Percentiles rank a stretch among this genome's conserved stretches.
phyloP scores from a whole-genome alignment of 2,329 filamentous ascomycete species.

The Talaromyces sp. region DNA sequence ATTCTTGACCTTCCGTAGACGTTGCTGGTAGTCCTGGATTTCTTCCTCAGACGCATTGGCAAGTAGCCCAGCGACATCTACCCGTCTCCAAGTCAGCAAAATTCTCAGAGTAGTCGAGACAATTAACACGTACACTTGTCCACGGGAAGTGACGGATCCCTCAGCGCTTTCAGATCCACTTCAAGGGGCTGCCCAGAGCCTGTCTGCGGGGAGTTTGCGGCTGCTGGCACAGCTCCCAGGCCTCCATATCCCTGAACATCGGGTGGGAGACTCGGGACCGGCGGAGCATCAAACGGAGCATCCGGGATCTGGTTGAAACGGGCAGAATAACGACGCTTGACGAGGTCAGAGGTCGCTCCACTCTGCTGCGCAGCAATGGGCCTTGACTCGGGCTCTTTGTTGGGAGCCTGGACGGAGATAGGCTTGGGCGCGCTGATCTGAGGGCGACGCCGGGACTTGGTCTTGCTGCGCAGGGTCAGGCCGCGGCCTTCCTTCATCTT shows the following conservation, averaged over 20 bases:
- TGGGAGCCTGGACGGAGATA: conserved; percentile 41
- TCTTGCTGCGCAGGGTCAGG: conserved; percentile 62
- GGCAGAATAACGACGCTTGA: conserved; percentile 91
- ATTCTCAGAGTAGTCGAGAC: not conserved
- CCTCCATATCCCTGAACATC: conserved; percentile 56
- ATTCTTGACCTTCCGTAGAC: conserved; percentile 69
- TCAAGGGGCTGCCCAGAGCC: conserved; percentile 56
- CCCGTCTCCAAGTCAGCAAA: not conserved
- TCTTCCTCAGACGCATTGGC: conserved; percentile 83
- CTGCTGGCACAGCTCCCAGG: conserved; percentile 36
- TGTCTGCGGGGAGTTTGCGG: conserved; percentile 44
- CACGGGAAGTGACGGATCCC: conserved; percentile 70
- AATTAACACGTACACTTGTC: conserved; percentile 62
- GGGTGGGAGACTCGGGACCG: conserved; percentile 62
- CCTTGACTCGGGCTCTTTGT: conserved; percentile 20
- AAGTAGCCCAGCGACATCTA: conserved; percentile 56
- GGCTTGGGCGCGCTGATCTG: conserved; percentile 58
- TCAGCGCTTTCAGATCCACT: conserved; percentile 71
- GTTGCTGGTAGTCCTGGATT: conserved; percentile 73
- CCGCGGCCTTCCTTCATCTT: conserved; percentile 48
- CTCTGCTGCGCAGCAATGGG: conserved; percentile 35
- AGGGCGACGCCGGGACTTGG: conserved; percentile 45
- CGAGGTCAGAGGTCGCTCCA: conserved; percentile 67
- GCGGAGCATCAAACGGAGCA: conserved; percentile 61
- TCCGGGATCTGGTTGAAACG: conserved; percentile 74